These are phyloP conservation scores for Neodidymelliopsis sp. DNA, from an alignment of 2,329 filamentous ascomycete genomes.

Conservation along the genomic window DNA sequence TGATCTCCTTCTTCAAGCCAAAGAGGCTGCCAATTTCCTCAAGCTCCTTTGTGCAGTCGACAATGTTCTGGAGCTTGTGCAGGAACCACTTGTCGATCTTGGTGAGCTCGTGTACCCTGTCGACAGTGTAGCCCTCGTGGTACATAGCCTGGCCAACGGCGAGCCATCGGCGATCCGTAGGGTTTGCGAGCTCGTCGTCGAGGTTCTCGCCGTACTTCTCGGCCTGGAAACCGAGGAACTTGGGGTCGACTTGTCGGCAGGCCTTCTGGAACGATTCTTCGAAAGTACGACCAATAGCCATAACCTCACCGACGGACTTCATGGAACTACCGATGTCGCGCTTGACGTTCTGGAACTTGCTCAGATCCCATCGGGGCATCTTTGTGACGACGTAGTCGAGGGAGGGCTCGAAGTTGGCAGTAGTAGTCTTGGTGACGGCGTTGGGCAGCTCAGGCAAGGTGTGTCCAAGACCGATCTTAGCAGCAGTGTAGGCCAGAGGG, in stretches of 20 bases:
- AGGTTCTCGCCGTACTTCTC: constrained; percentile 88
- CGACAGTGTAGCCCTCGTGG: constrained; percentile 93
- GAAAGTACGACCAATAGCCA: constrained; percentile 98
- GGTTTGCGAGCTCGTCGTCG: constrained; percentile 88
- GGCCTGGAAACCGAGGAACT: constrained; percentile 91
- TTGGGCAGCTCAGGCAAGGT: constrained; percentile 95
- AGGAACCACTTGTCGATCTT: constrained; percentile 99
- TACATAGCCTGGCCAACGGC: constrained; percentile 98
- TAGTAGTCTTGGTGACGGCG: constrained; percentile 97
- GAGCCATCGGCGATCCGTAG: constrained; percentile 95
- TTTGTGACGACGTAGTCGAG: constrained; percentile 98
- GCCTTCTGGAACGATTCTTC: constrained; percentile 99
- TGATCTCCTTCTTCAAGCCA: constrained; percentile 84
- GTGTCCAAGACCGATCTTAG: constrained; percentile 97
- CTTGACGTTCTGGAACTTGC: constrained; percentile 99
- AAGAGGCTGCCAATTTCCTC: constrained; percentile 83
- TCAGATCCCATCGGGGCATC: constrained; percentile 97
- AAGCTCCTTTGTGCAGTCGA: constrained; percentile 86
- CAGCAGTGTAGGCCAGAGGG: constrained; percentile 94
- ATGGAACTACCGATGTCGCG: constrained; percentile 96
- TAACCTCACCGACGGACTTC: constrained; percentile 99
- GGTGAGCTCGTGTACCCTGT: constrained; percentile 88
- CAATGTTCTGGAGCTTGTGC: constrained; percentile 97
- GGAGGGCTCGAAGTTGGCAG: constrained; percentile 97
- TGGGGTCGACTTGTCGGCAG: constrained; percentile 94